A percentile compares a stretch with the other conserved stretches of the same genome.
Evolutionary conservation across 805 yeast species (phyloP).

Genomic region (Metschnikowia cerradonensis): DNA sequence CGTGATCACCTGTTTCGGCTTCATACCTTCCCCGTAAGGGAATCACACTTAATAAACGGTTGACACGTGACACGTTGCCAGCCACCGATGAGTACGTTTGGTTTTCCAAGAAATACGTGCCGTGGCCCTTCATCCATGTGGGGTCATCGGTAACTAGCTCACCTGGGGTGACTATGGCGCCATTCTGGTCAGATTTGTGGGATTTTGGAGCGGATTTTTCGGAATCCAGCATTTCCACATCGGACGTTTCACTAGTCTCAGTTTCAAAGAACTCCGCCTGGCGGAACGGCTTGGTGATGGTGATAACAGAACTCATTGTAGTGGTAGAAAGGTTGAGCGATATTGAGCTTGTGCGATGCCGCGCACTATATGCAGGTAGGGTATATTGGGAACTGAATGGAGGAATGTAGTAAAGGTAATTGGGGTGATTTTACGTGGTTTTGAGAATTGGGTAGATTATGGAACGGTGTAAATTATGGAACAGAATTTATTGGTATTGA

Average conservation of each 20-base stretch:
- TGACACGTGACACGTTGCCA: slow-evolving; percentile 82
- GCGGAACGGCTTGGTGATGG: slow-evolving; percentile 31
- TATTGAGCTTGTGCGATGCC: not conserved
- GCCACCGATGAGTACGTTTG: slow-evolving; percentile 88
- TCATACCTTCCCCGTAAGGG: slow-evolving; percentile 85
- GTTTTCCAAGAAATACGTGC: slow-evolving; percentile 77
- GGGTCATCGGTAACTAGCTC: slow-evolving; percentile 95
- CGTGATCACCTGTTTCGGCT: slow-evolving; percentile 96
- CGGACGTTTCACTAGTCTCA: slow-evolving; percentile 43
- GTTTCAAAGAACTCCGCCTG: slow-evolving; percentile 12
- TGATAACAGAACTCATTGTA: slow-evolving; percentile 25
- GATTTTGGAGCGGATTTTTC: slow-evolving; percentile 7
- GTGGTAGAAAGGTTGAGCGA: not conserved
- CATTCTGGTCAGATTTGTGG: slow-evolving; percentile 3
- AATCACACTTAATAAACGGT: slow-evolving; percentile 76
- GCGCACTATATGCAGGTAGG: not conserved
- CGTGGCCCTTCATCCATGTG: slow-evolving; percentile 98
- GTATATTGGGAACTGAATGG: no score
- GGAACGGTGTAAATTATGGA: no score
- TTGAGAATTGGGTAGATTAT: no score
- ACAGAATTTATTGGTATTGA: no score
- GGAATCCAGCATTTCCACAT: slow-evolving; percentile 23
- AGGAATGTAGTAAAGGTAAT: no score
- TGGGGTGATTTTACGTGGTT: no score
- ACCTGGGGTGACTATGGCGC: slow-evolving; percentile 82